These are phyloP conservation scores for Fusarium dlaminii DNA, from an alignment of 2,329 filamentous ascomycete species.

Conservation along the genomic window DNA sequence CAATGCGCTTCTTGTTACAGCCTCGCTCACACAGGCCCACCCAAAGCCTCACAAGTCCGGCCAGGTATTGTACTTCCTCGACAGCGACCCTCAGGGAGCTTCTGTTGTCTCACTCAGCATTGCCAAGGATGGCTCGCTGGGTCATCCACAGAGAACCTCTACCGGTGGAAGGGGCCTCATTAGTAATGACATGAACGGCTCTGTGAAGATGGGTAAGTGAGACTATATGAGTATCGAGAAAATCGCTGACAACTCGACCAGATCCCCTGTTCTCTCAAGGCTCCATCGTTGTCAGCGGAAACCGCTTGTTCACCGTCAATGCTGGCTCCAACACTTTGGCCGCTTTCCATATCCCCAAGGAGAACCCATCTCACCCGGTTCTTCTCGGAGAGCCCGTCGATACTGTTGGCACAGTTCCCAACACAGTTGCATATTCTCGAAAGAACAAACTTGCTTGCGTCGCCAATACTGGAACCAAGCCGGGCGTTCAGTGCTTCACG, in stretches of 20 bases:
- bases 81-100: slow-evolving; percentile 8
- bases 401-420: not conserved
- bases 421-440: slow-evolving; percentile 1
- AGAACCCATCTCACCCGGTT: not conserved
- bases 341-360: not conserved
- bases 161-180: slow-evolving; percentile 1
- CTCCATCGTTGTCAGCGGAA: not conserved
- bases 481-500: slow-evolving; percentile 7
- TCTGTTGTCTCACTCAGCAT: slow-evolving; percentile 6
- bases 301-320: not conserved
- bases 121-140: not conserved
- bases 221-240: accelerated
- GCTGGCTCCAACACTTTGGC: slow-evolving; percentile 11
- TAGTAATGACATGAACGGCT: not conserved
- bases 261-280: not conserved
- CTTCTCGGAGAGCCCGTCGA: not conserved
- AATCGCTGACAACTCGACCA: not conserved
- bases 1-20: not conserved
- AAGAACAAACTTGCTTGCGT: slow-evolving; percentile 4
- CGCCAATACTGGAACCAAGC: slow-evolving; percentile 3
- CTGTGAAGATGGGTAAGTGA: not conserved
- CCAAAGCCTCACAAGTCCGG: not conserved
- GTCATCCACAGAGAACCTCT: not conserved
- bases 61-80: not conserved
- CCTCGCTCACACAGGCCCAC: not conserved